Evolutionary conservation across 805 yeast genomes (phyloP), one percentile per base, ranked within the genome.

Genomic region (Sugiyamaella valdiviana): DNA sequence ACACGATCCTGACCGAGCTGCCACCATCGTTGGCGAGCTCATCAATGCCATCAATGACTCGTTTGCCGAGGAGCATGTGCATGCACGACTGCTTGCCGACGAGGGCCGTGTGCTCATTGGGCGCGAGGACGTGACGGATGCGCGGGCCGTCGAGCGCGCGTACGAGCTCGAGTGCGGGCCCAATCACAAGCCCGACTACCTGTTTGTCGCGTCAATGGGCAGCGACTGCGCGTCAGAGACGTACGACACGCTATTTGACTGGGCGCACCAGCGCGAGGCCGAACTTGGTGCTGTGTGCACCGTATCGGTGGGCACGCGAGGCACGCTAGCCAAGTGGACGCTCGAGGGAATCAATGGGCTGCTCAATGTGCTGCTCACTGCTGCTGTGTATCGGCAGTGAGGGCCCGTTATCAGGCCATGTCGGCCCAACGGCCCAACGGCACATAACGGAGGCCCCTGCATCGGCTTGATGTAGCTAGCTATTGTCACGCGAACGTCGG

Each of bases 11-110:
- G 87, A 82, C 44, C 77, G 95, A 57, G 79, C 80, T 45, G 65
- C 75, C 24, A 74, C 82, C 42, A 75, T 82, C 16, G 77, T 87
- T 67, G 96, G 97, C 43, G 96, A 89, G 57, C 76, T 84, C 49
- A 81, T 90, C 42, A 82, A 90, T 20, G 89, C 88, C 63, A 79
- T 90, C 48, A 89, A 91, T 65, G 93, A 83, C 42, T 69, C 83
- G 26, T 85, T 79, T 61, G 74, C 76, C 14, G 77, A 75, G 15
- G 75, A 73, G 44, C 78, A 78, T 36, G 74, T 90, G 15, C 95
- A 88, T 65, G 96, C 96, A 1, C 79, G 83, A 26, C 70, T 85
- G 39, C 32, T 44, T 39, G 44, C 26, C 10, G 80, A 84, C 49
- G 76, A 80, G 51, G 78, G 80, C 53, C 77, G 80, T 39, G 82